Conservation (phyloP, 768 basidiomycete genomes). For the Obba rivulosa region DNA sequence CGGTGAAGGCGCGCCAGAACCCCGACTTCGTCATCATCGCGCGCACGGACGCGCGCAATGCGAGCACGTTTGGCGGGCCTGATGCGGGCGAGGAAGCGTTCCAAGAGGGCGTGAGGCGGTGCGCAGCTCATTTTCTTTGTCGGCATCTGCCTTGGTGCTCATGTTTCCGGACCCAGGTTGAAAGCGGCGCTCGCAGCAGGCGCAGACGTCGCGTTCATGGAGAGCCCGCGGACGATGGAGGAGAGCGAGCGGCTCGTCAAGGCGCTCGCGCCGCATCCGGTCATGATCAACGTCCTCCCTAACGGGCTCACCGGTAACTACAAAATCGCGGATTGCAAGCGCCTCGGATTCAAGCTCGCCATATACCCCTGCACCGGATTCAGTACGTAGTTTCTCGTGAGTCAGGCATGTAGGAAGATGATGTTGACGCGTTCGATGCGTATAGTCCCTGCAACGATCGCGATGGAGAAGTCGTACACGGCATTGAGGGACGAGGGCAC, state of each 20-base stretch:
- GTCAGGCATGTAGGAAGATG: not conserved
- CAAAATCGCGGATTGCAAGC: slow-evolving; percentile 17
- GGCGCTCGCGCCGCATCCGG: slow-evolving; percentile 19
- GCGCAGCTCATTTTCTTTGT: not conserved
- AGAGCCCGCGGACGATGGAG: slow-evolving; percentile 21
- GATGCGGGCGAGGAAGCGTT: slow-evolving; percentile 23
- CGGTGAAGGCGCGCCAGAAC: slow-evolving; percentile 17
- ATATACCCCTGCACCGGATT: slow-evolving; percentile 25
- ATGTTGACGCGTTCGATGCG: not conserved
- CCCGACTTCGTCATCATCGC: slow-evolving; percentile 21
- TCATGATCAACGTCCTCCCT: slow-evolving; percentile 24
- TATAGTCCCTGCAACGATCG: slow-evolving; percentile 19
- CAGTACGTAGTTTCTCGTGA: slow-evolving; percentile 4
- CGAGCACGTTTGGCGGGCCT: slow-evolving; percentile 16
- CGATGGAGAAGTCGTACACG: slow-evolving; percentile 21
- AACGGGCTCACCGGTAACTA: slow-evolving; percentile 23
- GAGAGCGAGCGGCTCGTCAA: slow-evolving; percentile 20
- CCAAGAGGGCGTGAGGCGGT: slow-evolving; percentile 21
- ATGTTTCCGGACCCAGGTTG: slow-evolving; percentile 3
- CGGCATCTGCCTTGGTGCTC: not conserved
- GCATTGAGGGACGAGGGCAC: slow-evolving; percentile 19
- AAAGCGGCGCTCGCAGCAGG: slow-evolving; percentile 20
- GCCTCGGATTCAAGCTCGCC: slow-evolving; percentile 21
- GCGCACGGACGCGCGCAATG: slow-evolving; percentile 21
- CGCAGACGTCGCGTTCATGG: slow-evolving; percentile 24